These are phyloP conservation scores for Phytophthora foliorum DNA, from an alignment of 352 stramenopile genomes.

Conservation along the genomic window DNA sequence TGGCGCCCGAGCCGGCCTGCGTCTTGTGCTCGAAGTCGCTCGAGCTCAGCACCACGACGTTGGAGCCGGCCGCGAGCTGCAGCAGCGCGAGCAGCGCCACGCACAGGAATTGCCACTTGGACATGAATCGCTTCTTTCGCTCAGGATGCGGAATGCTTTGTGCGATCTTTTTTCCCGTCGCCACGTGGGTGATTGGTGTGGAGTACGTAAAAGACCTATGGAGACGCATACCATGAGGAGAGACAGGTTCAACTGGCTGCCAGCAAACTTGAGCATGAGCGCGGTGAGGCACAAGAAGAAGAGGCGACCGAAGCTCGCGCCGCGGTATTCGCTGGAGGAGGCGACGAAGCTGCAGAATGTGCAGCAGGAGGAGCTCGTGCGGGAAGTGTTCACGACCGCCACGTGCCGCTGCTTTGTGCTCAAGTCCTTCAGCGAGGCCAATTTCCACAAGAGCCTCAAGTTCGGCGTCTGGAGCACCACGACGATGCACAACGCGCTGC, in stretches of 20 bases:
- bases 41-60: conserved; percentile 71
- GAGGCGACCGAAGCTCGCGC: conserved; percentile 53
- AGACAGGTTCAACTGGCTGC: background rate
- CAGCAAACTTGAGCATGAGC: conserved; percentile 7
- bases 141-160: background rate
- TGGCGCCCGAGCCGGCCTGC: conserved; percentile 90
- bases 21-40: conserved; percentile 92
- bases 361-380: conserved; percentile 54
- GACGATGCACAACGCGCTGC: conserved; percentile 66
- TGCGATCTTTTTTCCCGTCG: background rate
- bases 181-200: conserved; percentile 2
- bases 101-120: conserved; percentile 27
- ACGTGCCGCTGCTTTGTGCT: conserved; percentile 86
- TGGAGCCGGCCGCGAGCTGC: conserved; percentile 39
- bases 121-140: conserved; percentile 10
- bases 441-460: conserved; percentile 89
- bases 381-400: conserved; percentile 62
- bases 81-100: conserved; percentile 41
- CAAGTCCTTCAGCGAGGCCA: conserved; percentile 89
- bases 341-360: conserved; percentile 9
- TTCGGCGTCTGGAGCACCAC: conserved; percentile 87
- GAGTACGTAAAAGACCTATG: background rate
- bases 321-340: conserved; percentile 42
- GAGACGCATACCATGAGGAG: background rate
- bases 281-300: conserved; percentile 27